These are phyloP conservation scores for Phanerochaete sordida DNA, from an alignment of 768 basidiomycete species.

Conservation along the genomic window DNA sequence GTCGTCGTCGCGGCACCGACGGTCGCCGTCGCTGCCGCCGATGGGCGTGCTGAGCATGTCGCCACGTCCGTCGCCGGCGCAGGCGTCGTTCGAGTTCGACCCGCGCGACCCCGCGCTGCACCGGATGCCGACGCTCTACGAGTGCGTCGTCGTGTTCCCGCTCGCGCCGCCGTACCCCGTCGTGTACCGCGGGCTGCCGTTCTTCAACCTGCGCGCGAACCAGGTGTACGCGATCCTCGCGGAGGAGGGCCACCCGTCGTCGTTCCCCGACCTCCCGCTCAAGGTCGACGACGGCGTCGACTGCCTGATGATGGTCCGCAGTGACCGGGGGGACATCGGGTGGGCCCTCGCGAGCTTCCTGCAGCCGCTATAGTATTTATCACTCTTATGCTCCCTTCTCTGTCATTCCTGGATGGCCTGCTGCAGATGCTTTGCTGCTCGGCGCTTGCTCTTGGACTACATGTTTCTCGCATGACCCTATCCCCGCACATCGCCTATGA, in stretches of 20 bases:
- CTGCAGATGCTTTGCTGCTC: background rate
- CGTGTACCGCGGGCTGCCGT: conserved; percentile 70
- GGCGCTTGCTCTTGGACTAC: background rate
- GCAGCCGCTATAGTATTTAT: conserved; percentile 43
- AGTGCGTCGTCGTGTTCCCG: conserved; percentile 64
- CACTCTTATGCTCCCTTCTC: background rate
- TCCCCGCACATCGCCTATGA: background rate
- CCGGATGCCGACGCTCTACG: conserved; percentile 44
- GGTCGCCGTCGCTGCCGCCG: conserved; percentile 22
- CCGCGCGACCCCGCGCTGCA: conserved; percentile 1
- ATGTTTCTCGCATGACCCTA: background rate
- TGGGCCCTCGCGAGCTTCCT: conserved; percentile 85
- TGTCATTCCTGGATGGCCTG: background rate
- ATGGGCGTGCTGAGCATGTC: conserved; percentile 4
- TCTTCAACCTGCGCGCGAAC: conserved; percentile 65
- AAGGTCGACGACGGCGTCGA: conserved; percentile 77
- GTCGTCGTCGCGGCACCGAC: conserved; percentile 18
- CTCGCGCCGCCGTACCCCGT: conserved; percentile 63
- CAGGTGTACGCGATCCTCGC: conserved; percentile 65
- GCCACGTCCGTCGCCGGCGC: conserved; percentile 12
- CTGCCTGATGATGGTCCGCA: conserved; percentile 71
- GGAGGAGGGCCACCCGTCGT: conserved; percentile 77
- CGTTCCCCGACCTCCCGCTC: conserved; percentile 68
- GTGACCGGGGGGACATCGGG: conserved; percentile 52
- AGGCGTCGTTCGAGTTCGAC: conserved; percentile 12